These are phyloP conservation scores for Alternaria tenuissima DNA, from an alignment of 2,329 filamentous ascomycete genomes.

Conservation along the genomic window DNA sequence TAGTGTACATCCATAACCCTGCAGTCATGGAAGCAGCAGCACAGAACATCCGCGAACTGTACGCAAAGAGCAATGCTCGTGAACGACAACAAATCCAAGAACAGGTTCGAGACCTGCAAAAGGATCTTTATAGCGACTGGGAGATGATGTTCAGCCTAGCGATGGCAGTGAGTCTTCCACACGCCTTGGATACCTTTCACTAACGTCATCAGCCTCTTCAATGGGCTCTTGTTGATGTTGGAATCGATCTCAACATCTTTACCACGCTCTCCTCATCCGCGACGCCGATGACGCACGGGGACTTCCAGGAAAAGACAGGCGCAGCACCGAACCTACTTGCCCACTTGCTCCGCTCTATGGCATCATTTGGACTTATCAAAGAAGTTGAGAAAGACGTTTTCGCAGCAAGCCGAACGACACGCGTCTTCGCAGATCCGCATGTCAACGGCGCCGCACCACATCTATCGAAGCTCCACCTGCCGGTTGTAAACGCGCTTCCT, in stretches of 20 bases:
- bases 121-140: constrained; percentile 36
- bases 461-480: constrained; percentile 30
- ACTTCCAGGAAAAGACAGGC: constrained; percentile 30
- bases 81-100: constrained; percentile 33
- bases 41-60: constrained; percentile 30
- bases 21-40: constrained; percentile 31
- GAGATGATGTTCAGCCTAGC: constrained; percentile 28
- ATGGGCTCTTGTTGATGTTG: not conserved
- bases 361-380: constrained; percentile 35
- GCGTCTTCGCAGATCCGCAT: constrained; percentile 35
- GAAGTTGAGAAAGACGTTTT: constrained; percentile 42
- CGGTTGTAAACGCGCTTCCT: constrained; percentile 37
- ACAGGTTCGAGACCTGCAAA: constrained; percentile 37
- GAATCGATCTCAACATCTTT: not conserved
- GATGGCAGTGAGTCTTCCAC: not conserved
- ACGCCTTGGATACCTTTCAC: not conserved
- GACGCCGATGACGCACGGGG: constrained; percentile 17
- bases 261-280: constrained; percentile 1
- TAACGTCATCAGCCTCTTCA: constrained; percentile 1
- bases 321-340: constrained; percentile 39
- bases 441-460: constrained; percentile 39
- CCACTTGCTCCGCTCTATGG: constrained; percentile 46
- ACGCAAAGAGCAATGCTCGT: constrained; percentile 26
- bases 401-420: constrained; percentile 40
- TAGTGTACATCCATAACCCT: not conserved